phyloP scores from a whole-genome alignment of 495 filamentous ascomycete genomes.

The Penicillium roqueforti region DNA sequence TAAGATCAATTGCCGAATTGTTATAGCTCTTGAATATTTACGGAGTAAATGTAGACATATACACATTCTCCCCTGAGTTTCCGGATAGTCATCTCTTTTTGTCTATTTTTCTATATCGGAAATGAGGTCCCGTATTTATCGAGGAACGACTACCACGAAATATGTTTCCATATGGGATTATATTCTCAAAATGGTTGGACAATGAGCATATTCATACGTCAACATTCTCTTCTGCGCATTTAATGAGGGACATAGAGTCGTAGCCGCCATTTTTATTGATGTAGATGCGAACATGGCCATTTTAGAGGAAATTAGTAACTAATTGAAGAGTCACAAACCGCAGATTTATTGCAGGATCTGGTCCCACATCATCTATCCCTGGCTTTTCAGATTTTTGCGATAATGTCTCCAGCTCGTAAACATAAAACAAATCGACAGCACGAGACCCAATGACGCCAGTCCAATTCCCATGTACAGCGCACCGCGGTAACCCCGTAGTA shows the following conservation, averaged over 20 bases:
- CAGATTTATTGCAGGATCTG: too few relatives aligned
- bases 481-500: too few relatives aligned
- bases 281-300: constrained; percentile 7
- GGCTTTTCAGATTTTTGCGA: too few relatives aligned
- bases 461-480: too few relatives aligned
- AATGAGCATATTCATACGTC: constrained; percentile 1
- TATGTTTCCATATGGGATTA: background rate
- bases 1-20: constrained; percentile 1
- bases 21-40: background rate
- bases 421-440: too few relatives aligned
- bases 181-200: background rate
- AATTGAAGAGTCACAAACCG: too few relatives aligned
- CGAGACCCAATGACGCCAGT: too few relatives aligned
- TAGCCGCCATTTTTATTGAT: constrained; percentile 11
- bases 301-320: too few relatives aligned
- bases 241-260: constrained; percentile 2
- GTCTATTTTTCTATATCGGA: background rate
- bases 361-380: too few relatives aligned
- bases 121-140: background rate
- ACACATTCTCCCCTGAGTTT: background rate
- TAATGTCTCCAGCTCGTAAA: too few relatives aligned
- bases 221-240: constrained; percentile 4
- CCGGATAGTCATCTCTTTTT: background rate
- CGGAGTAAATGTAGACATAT: background rate
- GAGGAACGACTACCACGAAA: background rate